phyloP scores from a whole-genome alignment of 2,329 filamentous ascomycete species.

The Fusarium penzigii region DNA sequence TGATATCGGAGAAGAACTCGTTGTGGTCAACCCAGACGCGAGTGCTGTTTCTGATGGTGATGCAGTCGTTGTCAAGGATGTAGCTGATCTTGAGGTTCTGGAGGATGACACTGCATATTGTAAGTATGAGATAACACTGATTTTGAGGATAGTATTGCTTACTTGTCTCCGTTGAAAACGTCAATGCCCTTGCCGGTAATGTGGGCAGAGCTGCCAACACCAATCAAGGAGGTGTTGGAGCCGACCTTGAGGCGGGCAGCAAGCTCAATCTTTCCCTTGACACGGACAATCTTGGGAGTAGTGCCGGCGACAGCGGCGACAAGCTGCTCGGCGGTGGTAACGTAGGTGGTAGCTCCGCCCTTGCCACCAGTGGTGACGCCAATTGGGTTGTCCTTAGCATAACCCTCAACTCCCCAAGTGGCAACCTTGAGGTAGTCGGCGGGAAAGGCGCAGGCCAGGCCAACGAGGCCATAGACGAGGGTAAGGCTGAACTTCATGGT shows the following conservation, averaged over 20 bases:
- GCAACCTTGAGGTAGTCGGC: conserved; percentile 20
- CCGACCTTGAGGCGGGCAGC: conserved; percentile 44
- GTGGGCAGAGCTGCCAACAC: conserved; percentile 35
- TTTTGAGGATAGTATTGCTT: background rate
- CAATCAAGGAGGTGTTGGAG: conserved; percentile 47
- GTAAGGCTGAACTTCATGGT: conserved; percentile 19
- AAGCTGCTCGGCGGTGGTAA: conserved; percentile 44
- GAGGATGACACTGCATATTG: conserved; percentile 33
- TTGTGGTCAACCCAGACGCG: conserved; percentile 51
- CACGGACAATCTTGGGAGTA: conserved; percentile 43
- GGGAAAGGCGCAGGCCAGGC: conserved; percentile 15
- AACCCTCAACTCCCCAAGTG: conserved; percentile 27
- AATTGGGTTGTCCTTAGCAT: conserved; percentile 38
- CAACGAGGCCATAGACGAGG: conserved; percentile 14
- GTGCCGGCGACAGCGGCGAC: conserved; percentile 45
- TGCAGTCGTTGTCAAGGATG: conserved; percentile 43
- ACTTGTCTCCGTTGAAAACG: conserved; percentile 36
- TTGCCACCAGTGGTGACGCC: conserved; percentile 41
- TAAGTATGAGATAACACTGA: background rate
- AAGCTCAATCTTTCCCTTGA: conserved; percentile 35
- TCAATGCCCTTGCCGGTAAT: conserved; percentile 40
- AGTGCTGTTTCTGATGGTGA: conserved; percentile 46
- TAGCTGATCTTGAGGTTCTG: conserved; percentile 39
- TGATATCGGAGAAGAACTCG: conserved; percentile 45
- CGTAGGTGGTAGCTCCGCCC: conserved; percentile 49